Evolutionary conservation across 78 protist species (phyloP), one percentile per base, ranked within the genome.

Genomic region (Dictyostelium purpureum): DNA sequence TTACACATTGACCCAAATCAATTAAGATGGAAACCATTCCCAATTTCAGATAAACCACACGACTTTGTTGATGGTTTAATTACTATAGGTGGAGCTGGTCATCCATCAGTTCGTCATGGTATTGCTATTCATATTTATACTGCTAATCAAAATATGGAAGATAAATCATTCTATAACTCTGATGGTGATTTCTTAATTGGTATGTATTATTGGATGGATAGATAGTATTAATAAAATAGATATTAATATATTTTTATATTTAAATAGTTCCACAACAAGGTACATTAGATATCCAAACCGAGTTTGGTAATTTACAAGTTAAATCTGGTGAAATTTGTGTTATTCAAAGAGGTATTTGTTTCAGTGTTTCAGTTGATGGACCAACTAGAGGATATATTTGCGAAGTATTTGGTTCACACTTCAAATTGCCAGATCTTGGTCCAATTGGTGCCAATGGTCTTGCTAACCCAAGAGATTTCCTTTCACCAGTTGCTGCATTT

Each of bases 391-490:
- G 99, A 33, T 98, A 98, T 66, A 74, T 97, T 37, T 51, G 37
- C 14, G 99, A 98, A 70, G 93, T 97, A 11, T 98, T 85, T 76
- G 87, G 95, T 33, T 40, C 92, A 9, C 98, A 97, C 78, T 98
- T 97, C 83, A 47, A 57, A 24, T 31, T 97, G 6, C 99, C 99
- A 35, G 98, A 96, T 42, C 95, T 96, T 26, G 99, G 99, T 24
- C 99, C 99, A 38, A 98, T 98, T 82, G 99, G 99, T 73, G 98
- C 99, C 26, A 97, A 97, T 77, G 99, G 99, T 33, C 94, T 98
- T 0, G 98, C 99, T n/a, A 97, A 97, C 63, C 98, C 98, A 40
- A 85, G 98, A 24, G 99, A 98, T 78, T 97, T 98, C 69, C 65
- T 79, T 42, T 79, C 94, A 21, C 99, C 99, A 6, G 90, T 87